A percentile compares a stretch with the other conserved stretches of the same genome.
These are phyloP conservation scores for Mucor indicus DNA, from an alignment of 371 early-diverging fungal genomes.

Conservation along the genomic window DNA sequence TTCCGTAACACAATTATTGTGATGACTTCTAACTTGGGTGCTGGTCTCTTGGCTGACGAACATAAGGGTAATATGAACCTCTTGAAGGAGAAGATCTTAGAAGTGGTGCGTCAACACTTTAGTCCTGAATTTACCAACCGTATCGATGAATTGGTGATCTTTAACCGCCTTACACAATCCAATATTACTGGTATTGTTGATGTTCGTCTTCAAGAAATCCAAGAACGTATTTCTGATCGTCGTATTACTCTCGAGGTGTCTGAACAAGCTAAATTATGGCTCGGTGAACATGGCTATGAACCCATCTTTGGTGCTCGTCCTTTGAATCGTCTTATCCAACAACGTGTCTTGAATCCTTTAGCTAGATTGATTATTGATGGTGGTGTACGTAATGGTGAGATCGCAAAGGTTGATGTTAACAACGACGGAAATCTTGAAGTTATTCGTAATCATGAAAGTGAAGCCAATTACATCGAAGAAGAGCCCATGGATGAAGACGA, in stretches of 20 bases:
- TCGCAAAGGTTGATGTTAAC: constrained; percentile 48
- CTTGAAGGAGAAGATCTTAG: constrained; percentile 59
- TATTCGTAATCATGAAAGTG: constrained; percentile 46
- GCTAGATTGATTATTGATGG: constrained; percentile 78
- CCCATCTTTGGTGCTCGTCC: constrained; percentile 87
- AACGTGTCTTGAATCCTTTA: constrained; percentile 76
- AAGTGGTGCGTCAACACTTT: constrained; percentile 77
- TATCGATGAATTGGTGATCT: constrained; percentile 85
- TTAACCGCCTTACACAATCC: constrained; percentile 74
- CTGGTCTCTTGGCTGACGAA: constrained; percentile 50
- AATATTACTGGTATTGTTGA: constrained; percentile 81
- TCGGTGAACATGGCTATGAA: constrained; percentile 78
- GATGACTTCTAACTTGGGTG: constrained; percentile 86
- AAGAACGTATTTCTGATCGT: constrained; percentile 70
- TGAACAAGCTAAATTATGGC: constrained; percentile 71
- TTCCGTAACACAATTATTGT: constrained; percentile 93
- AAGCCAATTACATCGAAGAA: constrained; percentile 27
- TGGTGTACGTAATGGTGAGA: constrained; percentile 65
- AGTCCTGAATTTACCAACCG: constrained; percentile 91
- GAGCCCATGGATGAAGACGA: constrained; percentile 45
- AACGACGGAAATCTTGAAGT: constrained; percentile 27
- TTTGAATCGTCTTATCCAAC: constrained; percentile 80
- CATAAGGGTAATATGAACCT: constrained; percentile 31
- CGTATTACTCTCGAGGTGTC: constrained; percentile 66
- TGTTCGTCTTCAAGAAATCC: constrained; percentile 76